phyloP scores from a whole-genome alignment of 345 rosid species.

The Brassica cretica region DNA sequence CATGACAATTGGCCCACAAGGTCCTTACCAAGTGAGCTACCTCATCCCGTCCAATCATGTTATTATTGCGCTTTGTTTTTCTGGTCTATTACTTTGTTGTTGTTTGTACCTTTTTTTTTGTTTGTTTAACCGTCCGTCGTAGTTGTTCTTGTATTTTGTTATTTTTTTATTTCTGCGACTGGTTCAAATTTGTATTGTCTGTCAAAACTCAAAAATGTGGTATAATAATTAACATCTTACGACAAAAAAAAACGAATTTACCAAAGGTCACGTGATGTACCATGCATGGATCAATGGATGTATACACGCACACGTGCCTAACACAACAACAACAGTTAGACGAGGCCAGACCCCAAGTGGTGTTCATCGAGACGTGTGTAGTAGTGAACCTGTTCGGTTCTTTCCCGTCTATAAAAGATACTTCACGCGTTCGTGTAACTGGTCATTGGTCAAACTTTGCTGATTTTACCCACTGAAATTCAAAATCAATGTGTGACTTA shows the following conservation, averaged over 20 bases:
- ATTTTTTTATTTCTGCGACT: no score
- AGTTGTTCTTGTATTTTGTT: no score
- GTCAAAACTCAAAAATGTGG: no score
- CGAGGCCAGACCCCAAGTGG: conserved; percentile 8
- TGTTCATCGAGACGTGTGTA: conserved; percentile 10
- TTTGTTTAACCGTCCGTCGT: no score
- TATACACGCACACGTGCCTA: neutral
- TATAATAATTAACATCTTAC: no score
- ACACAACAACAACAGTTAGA: conserved; percentile 2
- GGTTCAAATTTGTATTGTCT: no score
- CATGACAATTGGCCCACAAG: no score
- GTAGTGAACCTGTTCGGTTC: neutral
- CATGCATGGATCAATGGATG: conserved; percentile 2
- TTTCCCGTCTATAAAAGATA: neutral
- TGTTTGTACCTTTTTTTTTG: no score
- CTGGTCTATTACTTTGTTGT: no score
- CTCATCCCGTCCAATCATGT: no score
- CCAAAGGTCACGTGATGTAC: neutral
- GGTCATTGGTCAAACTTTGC: conserved; percentile 1
- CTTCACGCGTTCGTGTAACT: neutral
- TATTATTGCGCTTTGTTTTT: no score
- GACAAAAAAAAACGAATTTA: neutral
- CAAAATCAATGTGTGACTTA: neutral
- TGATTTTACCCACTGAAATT: neutral
- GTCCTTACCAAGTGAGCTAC: no score